A percentile compares a stretch with the other conserved stretches of the same genome.
Conservation (phyloP, 805 yeast genomes). For the Hagleromyces aurorensis region DNA sequence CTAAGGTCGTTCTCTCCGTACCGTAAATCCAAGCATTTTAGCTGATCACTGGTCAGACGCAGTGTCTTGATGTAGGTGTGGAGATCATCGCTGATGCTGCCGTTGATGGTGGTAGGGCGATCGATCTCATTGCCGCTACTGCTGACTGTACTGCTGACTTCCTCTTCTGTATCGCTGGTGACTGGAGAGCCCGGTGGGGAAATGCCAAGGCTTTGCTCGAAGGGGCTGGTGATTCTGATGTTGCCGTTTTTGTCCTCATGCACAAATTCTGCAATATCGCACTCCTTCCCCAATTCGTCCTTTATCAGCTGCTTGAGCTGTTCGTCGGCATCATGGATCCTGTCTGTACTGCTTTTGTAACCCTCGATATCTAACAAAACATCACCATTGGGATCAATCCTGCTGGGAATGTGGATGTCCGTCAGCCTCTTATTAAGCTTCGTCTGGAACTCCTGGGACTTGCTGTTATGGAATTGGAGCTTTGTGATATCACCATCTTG, state of each 20-base stretch:
- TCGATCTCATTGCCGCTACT: neutral
- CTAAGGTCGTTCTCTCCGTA: slow-evolving; percentile 73
- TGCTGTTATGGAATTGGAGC: slow-evolving; percentile 1
- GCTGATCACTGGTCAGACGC: slow-evolving; percentile 84
- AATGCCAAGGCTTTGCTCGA: slow-evolving; percentile 11
- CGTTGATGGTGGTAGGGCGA: neutral
- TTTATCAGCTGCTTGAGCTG: slow-evolving; percentile 61
- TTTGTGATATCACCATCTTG: slow-evolving; percentile 1
- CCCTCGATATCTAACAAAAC: slow-evolving; percentile 91
- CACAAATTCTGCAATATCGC: slow-evolving; percentile 39
- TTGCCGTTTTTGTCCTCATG: slow-evolving; percentile 61
- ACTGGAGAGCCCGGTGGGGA: slow-evolving; percentile 22
- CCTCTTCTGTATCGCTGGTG: slow-evolving; percentile 3
- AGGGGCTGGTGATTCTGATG: slow-evolving; percentile 44
- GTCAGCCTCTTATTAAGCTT: slow-evolving; percentile 58
- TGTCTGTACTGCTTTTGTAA: slow-evolving; percentile 78
- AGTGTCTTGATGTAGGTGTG: slow-evolving; percentile 70
- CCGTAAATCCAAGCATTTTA: slow-evolving; percentile 61
- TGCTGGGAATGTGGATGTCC: slow-evolving; percentile 76
- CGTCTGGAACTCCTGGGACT: slow-evolving; percentile 16
- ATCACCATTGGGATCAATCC: slow-evolving; percentile 83
- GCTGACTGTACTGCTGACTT: slow-evolving; percentile 1
- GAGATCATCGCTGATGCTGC: slow-evolving; percentile 2
- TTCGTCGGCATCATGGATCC: slow-evolving; percentile 68
- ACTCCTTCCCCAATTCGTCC: slow-evolving; percentile 61